Percentiles rank a stretch among this genome's conserved stretches.
Conservation (phyloP, 805 yeast genomes). For the Candida sphagnicola region DNA sequence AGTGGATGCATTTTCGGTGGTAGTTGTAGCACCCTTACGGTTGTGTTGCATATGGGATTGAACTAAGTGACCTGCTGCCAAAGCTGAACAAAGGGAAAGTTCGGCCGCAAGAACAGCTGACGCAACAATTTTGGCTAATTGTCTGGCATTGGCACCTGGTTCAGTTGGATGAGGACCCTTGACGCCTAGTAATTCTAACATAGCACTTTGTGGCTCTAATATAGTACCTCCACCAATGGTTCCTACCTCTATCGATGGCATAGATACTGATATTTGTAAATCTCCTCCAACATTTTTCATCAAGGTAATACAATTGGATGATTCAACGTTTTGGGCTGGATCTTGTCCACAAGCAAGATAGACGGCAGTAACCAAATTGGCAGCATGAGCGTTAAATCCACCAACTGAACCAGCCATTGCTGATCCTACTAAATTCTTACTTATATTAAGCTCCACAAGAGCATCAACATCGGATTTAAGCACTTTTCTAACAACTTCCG, state of each 20-base stretch:
- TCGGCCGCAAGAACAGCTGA: slow-evolving; percentile 96
- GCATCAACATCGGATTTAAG: slow-evolving; percentile 91
- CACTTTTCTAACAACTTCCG: slow-evolving; percentile 71
- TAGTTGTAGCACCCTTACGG: slow-evolving; percentile 52
- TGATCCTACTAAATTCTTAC: slow-evolving; percentile 90
- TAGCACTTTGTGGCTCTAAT: slow-evolving; percentile 93
- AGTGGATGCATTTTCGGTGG: slow-evolving; percentile 27
- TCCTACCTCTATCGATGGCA: slow-evolving; percentile 99
- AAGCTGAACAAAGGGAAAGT: slow-evolving; percentile 87
- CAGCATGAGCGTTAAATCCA: slow-evolving; percentile 98
- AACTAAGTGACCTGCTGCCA: slow-evolving; percentile 98
- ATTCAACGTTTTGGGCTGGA: slow-evolving; percentile 99
- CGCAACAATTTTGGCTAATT: slow-evolving; percentile 88
- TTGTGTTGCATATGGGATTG: slow-evolving; percentile 97
- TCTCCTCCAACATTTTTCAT: slow-evolving; percentile 72
- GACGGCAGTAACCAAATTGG: slow-evolving; percentile 92
- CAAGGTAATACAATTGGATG: slow-evolving; percentile 94
- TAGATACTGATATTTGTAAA: slow-evolving; percentile 89
- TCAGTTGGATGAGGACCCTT: slow-evolving; percentile 91
- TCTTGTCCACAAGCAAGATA: slow-evolving; percentile 97
- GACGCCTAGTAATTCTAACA: slow-evolving; percentile 91
- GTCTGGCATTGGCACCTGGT: slow-evolving; percentile 95
- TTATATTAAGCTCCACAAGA: slow-evolving; percentile 80
- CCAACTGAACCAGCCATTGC: slow-evolving; percentile 99
- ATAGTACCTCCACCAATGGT: slow-evolving; percentile 99